Conservation (phyloP, 73 alveolate genomes). For the Diophrys sp. region DNA sequence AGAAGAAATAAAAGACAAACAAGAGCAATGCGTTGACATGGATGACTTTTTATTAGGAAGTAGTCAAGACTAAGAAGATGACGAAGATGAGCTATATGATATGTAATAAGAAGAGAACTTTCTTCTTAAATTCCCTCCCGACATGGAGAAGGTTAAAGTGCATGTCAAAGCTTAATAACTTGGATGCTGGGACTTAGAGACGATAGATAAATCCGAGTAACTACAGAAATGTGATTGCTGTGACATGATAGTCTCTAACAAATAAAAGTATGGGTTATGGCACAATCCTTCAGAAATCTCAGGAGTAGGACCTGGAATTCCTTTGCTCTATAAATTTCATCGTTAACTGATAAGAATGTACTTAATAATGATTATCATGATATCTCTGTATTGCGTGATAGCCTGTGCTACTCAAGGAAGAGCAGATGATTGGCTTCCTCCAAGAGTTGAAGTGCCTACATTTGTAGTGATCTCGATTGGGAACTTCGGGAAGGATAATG, state of each 20-base stretch:
- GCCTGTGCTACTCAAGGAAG: neutral
- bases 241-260: neutral
- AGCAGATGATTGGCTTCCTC: neutral
- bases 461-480: neutral
- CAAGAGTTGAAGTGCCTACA: neutral
- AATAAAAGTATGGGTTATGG: neutral
- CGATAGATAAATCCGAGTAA: neutral
- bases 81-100: too few species aligned
- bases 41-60: too few species aligned
- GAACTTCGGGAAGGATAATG: neutral
- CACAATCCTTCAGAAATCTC: neutral
- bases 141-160: neutral
- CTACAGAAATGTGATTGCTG: neutral
- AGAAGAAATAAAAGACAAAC: too few species aligned
- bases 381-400: neutral
- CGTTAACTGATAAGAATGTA: neutral
- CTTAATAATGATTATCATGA: neutral
- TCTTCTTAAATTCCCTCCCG: conserved; percentile 1
- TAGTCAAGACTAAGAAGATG: too few species aligned
- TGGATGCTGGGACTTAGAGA: neutral
- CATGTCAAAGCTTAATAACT: neutral
- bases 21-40: too few species aligned
- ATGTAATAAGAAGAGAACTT: too few species aligned
- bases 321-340: neutral
- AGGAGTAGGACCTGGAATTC: conserved; percentile 3